Evolutionary conservation across 441 rosid genomes (phyloP).

Genomic region (Cnidoscolus chayamansa): DNA sequence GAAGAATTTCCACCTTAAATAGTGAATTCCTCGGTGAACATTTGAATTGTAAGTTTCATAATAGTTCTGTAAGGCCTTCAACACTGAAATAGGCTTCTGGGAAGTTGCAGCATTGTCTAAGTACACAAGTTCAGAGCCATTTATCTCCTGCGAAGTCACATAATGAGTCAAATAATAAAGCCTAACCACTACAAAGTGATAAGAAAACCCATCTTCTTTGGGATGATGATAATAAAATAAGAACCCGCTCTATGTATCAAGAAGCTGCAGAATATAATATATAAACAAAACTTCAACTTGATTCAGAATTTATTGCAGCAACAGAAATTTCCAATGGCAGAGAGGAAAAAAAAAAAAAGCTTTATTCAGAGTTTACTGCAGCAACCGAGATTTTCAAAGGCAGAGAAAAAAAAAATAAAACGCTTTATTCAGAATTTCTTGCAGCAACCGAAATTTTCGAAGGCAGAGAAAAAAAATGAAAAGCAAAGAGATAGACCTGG

Average conservation of each 20-base stretch:
- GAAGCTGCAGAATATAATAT: neutral
- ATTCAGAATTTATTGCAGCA: neutral
- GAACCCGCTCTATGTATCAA: neutral
- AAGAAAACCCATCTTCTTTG: no score
- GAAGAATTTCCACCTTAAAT: constrained; percentile 47
- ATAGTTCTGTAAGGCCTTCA: constrained; percentile 66
- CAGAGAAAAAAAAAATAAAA: no score
- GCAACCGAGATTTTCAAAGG: no score
- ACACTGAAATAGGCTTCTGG: constrained; percentile 69
- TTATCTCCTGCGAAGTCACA: constrained; percentile 52
- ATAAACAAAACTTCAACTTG: neutral
- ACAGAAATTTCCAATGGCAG: no score
- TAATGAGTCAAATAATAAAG: neutral
- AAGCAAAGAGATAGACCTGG: constrained; percentile 42
- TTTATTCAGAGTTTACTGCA: no score
- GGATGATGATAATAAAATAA: neutral
- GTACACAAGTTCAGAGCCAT: constrained; percentile 79
- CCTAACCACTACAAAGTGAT: neutral
- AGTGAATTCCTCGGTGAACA: constrained; percentile 85
- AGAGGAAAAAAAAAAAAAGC: no score
- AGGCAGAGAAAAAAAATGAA: no score
- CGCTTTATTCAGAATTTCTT: neutral
- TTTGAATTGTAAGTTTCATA: constrained; percentile 76
- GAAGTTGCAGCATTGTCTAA: constrained; percentile 94
- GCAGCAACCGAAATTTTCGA: no score